These are phyloP conservation scores for Euphorbia peplus DNA, from an alignment of 345 rosid species.

Conservation along the genomic window DNA sequence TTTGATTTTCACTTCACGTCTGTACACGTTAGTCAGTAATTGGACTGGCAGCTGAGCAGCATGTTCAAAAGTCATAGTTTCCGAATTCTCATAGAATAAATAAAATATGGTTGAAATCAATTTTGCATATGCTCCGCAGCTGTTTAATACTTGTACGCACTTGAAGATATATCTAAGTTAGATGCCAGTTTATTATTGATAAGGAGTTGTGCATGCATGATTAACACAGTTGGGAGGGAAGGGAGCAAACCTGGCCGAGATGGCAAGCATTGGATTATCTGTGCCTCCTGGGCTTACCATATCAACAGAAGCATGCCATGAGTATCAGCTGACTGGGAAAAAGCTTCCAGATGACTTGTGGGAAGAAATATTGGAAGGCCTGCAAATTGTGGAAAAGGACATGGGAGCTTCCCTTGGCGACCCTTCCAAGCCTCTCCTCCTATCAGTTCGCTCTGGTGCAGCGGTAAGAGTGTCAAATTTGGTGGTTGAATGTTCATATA, in stretches of 20 bases:
- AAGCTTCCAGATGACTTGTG: constrained; percentile 64
- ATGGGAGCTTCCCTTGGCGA: constrained; percentile 83
- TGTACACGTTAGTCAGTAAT: too few relatives aligned
- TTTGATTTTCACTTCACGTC: neutral
- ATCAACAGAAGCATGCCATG: constrained; percentile 90
- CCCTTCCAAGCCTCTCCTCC: constrained; percentile 79
- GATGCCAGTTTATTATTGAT: neutral
- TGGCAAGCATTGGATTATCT: constrained; percentile 91
- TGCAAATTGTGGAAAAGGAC: constrained; percentile 53
- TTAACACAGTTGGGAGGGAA: constrained; percentile 79
- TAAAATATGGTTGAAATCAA: neutral
- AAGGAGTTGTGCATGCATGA: neutral
- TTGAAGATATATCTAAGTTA: neutral
- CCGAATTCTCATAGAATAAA: too few relatives aligned
- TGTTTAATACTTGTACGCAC: too few relatives aligned
- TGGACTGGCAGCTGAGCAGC: too few relatives aligned
- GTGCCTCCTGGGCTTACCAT: constrained; percentile 95
- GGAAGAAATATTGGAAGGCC: constrained; percentile 70
- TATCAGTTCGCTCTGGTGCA: constrained; percentile 97
- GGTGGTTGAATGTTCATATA: neutral
- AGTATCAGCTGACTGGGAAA: constrained; percentile 64
- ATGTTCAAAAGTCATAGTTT: too few relatives aligned
- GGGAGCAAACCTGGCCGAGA: constrained; percentile 96
- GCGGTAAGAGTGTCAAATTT: constrained; percentile 50
- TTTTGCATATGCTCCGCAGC: neutral